These are phyloP conservation scores for Skeletonema grethae DNA, from an alignment of 108 stramenopile genomes.

Conservation along the genomic window DNA sequence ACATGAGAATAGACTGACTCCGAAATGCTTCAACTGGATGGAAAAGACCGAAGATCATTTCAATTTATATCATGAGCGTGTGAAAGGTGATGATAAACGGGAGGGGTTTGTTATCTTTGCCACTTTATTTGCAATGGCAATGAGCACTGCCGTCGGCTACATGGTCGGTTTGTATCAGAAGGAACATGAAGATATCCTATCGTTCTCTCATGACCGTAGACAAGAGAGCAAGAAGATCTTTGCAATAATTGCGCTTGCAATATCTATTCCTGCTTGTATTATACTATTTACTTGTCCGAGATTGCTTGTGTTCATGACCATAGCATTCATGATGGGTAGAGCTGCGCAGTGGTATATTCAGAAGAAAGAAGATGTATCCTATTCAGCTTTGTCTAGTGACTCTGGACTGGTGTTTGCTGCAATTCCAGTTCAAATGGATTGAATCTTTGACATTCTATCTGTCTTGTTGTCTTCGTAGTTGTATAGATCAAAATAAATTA, in stretches of 20 bases:
- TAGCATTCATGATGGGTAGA: slow-evolving; percentile 21
- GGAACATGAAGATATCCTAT: slow-evolving; percentile 24
- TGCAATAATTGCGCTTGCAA: slow-evolving; percentile 16
- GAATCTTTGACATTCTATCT: not conserved
- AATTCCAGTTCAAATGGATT: slow-evolving; percentile 24
- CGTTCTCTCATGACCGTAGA: slow-evolving; percentile 13
- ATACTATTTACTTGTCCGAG: slow-evolving; percentile 25
- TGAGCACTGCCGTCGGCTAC: slow-evolving; percentile 16
- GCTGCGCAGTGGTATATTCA: slow-evolving; percentile 22
- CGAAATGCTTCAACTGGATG: slow-evolving; percentile 36
- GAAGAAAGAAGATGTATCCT: slow-evolving; percentile 12
- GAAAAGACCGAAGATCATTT: slow-evolving; percentile 21
- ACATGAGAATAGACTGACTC: slow-evolving; percentile 20
- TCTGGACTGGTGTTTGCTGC: slow-evolving; percentile 33
- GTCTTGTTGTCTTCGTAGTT: not conserved
- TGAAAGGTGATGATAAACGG: slow-evolving; percentile 36
- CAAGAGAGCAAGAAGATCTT: slow-evolving; percentile 20
- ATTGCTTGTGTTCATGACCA: slow-evolving; percentile 16
- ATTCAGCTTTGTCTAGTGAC: slow-evolving; percentile 12
- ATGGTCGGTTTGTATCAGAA: slow-evolving; percentile 25
- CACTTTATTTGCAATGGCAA: slow-evolving; percentile 10
- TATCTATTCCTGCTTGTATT: slow-evolving; percentile 22
- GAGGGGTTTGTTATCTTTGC: slow-evolving; percentile 37
- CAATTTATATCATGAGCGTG: slow-evolving; percentile 11
- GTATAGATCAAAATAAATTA: not conserved